Base-by-base conservation (phyloP, 129 eudicot genomes). In the Lonicera japonica region DNA sequence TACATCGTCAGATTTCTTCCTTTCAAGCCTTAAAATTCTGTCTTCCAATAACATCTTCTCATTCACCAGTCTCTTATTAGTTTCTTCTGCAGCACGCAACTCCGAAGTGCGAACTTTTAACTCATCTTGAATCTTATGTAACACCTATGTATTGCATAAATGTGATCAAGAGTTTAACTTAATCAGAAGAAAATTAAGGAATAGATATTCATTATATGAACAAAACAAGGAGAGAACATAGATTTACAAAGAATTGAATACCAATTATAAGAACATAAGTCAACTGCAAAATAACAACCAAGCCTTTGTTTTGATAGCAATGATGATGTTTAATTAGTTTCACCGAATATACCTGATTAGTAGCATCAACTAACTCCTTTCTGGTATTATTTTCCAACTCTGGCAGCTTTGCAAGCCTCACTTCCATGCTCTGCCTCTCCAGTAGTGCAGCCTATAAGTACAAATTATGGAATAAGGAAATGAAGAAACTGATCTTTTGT, bases 111-210 rank as follows among this genome's bases (percentile, higher is more conserved):
- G 89, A 43, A 79, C 59, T 65, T 78, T 88, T 22, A 94, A 58
- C 60, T 94, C 99, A 52, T 94, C 96, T 81, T 94, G 96, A 63
- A 81, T 80, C 79, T 80, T 88, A 45, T 73, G 75, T 56, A 88
- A 60, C 24, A 82, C 96, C 99, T 92, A 43, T 43, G 50, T 6
- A 29, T n/a, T 29, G 36, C 6, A 6, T 29, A 29, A 29, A 29
- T 6, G 6, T 29, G 36, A 29, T 29, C 36, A 29, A 29, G 36
- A 29, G 36, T 2, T 29, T 29, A 29, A 29, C 2, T 29, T 29
- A 29, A 29, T 29, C 36, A 6, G 2, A 29, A 29, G 36, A 29
- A 29, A 29, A n/a, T 29, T 29, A 1, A 6, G 36, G 36, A 29
- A 29, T 29, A 29, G 2, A 29, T 29, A 29, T 29, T 29, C 6